Percentiles rank a stretch among this genome's conserved stretches.
Conservation (phyloP, 768 basidiomycete genomes). For the Auriscalpium vulgare region DNA sequence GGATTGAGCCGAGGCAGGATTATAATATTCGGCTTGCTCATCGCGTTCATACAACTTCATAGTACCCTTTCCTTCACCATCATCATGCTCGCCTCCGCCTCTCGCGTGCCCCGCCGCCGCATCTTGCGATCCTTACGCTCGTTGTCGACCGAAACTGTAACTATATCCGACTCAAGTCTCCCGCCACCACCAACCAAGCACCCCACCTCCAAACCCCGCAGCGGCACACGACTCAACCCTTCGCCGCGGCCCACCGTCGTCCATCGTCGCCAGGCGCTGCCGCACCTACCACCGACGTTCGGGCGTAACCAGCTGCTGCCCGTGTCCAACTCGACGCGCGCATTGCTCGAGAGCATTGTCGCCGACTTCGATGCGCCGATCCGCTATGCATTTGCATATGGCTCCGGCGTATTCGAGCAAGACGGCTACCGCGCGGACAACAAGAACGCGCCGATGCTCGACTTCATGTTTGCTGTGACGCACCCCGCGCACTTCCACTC, state of each 20-base stretch:
- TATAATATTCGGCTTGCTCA: not conserved
- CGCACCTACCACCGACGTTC: slow-evolving; percentile 60
- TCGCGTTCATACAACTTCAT: too few species aligned
- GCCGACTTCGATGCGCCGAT: slow-evolving; percentile 81
- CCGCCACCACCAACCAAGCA: slow-evolving; percentile 24
- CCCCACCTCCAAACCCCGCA: slow-evolving; percentile 21
- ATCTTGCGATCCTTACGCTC: slow-evolving; percentile 7
- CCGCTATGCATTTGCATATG: slow-evolving; percentile 96
- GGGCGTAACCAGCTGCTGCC: slow-evolving; percentile 77
- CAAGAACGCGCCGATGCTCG: slow-evolving; percentile 68
- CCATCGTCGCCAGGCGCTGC: slow-evolving; percentile 29
- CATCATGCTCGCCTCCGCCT: slow-evolving; percentile 10
- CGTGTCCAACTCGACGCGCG: slow-evolving; percentile 72
- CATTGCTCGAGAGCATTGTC: slow-evolving; percentile 75
- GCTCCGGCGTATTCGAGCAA: slow-evolving; percentile 93
- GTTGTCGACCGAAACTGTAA: slow-evolving; percentile 10
- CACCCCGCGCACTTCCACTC: slow-evolving; percentile 91
- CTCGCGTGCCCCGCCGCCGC: slow-evolving; percentile 3
- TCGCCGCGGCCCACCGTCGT: slow-evolving; percentile 30
- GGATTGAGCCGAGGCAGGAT: too few species aligned
- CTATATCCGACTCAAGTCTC: slow-evolving; percentile 7
- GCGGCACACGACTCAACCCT: slow-evolving; percentile 32
- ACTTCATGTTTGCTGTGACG: slow-evolving; percentile 95
- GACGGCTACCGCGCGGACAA: slow-evolving; percentile 51
- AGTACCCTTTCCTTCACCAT: not conserved